Evolutionary conservation across 2,329 filamentous ascomycete genomes (phyloP).

Genomic region (Hypocrella siamensis): DNA sequence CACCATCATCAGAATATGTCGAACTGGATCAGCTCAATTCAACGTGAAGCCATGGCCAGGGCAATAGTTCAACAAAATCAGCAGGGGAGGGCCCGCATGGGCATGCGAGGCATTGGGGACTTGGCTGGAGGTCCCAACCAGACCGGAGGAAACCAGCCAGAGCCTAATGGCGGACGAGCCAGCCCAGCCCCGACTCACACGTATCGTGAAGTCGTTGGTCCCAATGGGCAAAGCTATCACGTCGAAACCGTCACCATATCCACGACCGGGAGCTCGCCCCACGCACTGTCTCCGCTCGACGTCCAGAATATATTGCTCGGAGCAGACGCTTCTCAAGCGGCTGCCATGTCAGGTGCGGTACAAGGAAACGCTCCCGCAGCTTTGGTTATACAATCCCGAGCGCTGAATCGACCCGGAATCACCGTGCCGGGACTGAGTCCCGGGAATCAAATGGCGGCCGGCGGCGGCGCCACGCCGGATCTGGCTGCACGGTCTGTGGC

Average conservation of each 20-base stretch:
- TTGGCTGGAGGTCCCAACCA: conserved; percentile 5
- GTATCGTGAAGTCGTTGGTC: conserved; percentile 16
- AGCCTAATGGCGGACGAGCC: conserved; percentile 10
- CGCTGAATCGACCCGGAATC: conserved; percentile 21
- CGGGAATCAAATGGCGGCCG: conserved; percentile 19
- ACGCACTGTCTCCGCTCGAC: conserved; percentile 24
- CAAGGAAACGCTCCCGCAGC: conserved; percentile 32
- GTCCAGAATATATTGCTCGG: conserved; percentile 29
- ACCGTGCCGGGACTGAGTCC: conserved; percentile 23
- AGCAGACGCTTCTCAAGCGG: conserved; percentile 28
- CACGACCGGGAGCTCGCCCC: conserved; percentile 7
- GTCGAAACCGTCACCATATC: conserved; percentile 17
- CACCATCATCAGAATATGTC: conserved; percentile 27
- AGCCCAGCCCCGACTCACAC: conserved; percentile 12
- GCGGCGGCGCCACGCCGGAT: conserved; percentile 32
- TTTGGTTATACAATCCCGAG: conserved; percentile 24
- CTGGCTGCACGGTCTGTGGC: conserved; percentile 16
- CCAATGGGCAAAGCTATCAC: conserved; percentile 18
- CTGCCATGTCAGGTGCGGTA: conserved; percentile 34
- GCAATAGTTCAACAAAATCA: conserved; percentile 28
- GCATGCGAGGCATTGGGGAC: conserved; percentile 25
- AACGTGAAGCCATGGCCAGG: conserved; percentile 26
- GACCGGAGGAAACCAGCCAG: conserved; percentile 7
- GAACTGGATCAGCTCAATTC: conserved; percentile 30
- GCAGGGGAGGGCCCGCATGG: conserved; percentile 21